Evolutionary conservation across 2,329 filamentous ascomycete genomes (phyloP), one percentile per base, ranked within the genome.

Genomic region (Scedosporium apiospermum): DNA sequence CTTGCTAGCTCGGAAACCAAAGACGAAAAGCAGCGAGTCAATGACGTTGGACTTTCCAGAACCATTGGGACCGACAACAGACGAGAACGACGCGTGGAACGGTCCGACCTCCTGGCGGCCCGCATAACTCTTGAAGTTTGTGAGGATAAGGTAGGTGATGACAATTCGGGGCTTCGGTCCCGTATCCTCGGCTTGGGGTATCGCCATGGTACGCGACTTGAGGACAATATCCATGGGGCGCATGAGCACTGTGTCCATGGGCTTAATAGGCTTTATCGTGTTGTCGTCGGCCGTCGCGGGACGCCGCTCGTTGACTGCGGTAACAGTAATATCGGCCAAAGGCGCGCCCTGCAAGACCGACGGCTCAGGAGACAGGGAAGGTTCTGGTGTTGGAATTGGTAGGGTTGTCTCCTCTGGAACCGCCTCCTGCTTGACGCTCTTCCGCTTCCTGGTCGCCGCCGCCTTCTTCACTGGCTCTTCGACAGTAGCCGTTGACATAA

Each of bases 11-110:
- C 95, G 88, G 78, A 99, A 99, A 62, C 96, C 95, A 72, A 99
- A 99, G n/a, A 99, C 95, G 71, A 99, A 99, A 0, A 99, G 84
- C 30, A 99, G 79, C 2, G 95, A 97, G 75, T 99, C 95, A 71
- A 99, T 99, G 65, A 99, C 96, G 69, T 99, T 99, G 23, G 95
- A 98, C 74, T 99, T 99, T 64, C 95, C 95, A 9, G 95, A 99
- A 65, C 95, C 95, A 73, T 99, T 99, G 59, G 96, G 95, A 0
- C 95, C 96, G 9, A 99, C 95, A 2, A 99, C 95, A 0, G 95
- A 97, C 1, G 95, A 97, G 76, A 99, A 99, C 0, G 95, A 99
- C 1, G 91, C 84, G 73, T 99, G 95, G 73, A 99, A 99, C 0
- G 95, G 95, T 0, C 95, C 95, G 64, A 99, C 95, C 76, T 96